phyloP scores from a whole-genome alignment of 2,329 filamentous ascomycete genomes.

The Beauveria brongniartii region DNA sequence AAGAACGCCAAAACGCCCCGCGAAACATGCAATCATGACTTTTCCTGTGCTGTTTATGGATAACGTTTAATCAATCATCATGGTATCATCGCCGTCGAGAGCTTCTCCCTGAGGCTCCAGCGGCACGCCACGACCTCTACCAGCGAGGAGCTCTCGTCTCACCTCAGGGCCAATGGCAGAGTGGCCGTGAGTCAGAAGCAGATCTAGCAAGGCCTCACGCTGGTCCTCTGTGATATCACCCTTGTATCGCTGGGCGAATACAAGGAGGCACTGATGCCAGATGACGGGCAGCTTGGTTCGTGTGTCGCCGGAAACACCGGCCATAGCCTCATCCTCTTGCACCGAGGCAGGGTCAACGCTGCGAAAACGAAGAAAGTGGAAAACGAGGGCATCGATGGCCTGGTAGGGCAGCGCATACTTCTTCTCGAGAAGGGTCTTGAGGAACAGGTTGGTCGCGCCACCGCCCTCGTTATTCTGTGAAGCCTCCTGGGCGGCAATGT shows the following conservation, averaged over 20 bases:
- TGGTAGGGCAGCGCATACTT: conserved; percentile 94
- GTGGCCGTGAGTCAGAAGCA: conserved; percentile 79
- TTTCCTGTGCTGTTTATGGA: not conserved
- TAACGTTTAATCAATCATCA: conserved; percentile 55
- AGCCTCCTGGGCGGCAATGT: conserved; percentile 87
- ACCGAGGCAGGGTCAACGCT: conserved; percentile 54
- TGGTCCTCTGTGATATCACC: conserved; percentile 96
- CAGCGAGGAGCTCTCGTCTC: conserved; percentile 77
- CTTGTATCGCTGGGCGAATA: conserved; percentile 89
- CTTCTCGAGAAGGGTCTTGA: conserved; percentile 88
- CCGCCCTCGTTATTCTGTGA: conserved; percentile 76
- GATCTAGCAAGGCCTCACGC: conserved; percentile 79
- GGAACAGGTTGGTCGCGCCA: conserved; percentile 90
- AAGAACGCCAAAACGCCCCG: conserved; percentile 12
- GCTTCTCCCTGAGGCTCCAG: conserved; percentile 48
- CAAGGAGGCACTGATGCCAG: conserved; percentile 89
- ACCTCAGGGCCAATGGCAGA: conserved; percentile 86
- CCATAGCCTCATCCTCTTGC: conserved; percentile 45
- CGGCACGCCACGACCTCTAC: conserved; percentile 70
- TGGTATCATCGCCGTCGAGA: conserved; percentile 80
- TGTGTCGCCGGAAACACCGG: conserved; percentile 38
- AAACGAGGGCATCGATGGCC: conserved; percentile 88
- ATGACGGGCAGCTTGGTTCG: conserved; percentile 73
- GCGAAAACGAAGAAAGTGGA: conserved; percentile 90
- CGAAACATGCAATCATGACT: conserved; percentile 11